Evolutionary conservation across 164 flowering plant genomes (phyloP).

Genomic region (Sextonia rubra): DNA sequence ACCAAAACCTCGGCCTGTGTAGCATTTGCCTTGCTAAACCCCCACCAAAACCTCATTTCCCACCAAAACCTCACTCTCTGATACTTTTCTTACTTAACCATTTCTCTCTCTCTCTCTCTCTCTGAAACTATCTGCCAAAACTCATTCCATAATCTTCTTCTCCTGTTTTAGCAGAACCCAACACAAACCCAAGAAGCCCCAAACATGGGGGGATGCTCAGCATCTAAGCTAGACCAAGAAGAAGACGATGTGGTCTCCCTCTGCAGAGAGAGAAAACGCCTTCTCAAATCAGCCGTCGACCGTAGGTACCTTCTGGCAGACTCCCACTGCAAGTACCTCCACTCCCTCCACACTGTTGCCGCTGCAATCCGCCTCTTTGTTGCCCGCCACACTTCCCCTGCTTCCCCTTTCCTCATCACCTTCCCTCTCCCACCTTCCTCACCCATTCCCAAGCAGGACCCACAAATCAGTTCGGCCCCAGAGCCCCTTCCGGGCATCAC

Average conservation of each 20-base stretch:
- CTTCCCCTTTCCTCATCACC: conserved; percentile 34
- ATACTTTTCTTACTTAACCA: too few species aligned
- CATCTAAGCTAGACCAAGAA: conserved; percentile 22
- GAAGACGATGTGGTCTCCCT: conserved; percentile 38
- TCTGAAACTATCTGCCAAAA: neutral
- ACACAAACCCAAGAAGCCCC: neutral
- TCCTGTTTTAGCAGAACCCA: neutral
- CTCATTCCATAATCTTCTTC: neutral
- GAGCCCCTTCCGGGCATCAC: conserved; percentile 24
- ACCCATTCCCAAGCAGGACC: conserved; percentile 27
- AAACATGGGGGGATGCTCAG: conserved; percentile 5
- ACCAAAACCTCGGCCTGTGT: too few species aligned
- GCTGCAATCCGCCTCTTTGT: conserved; percentile 43
- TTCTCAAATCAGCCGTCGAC: conserved; percentile 39
- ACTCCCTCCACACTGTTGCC: conserved; percentile 42
- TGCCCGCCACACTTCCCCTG: conserved; percentile 39
- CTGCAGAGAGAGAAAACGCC: conserved; percentile 40
- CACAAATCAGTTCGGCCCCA: conserved; percentile 33
- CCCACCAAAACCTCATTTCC: too few species aligned
- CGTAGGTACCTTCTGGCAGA: conserved; percentile 41
- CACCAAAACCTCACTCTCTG: too few species aligned
- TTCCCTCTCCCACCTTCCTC: conserved; percentile 24
- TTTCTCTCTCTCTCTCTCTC: neutral
- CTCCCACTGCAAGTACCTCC: conserved; percentile 42
- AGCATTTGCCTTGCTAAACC: too few species aligned